phyloP scores from a whole-genome alignment of 768 basidiomycete species.

The Boletus tylopilopsis region DNA sequence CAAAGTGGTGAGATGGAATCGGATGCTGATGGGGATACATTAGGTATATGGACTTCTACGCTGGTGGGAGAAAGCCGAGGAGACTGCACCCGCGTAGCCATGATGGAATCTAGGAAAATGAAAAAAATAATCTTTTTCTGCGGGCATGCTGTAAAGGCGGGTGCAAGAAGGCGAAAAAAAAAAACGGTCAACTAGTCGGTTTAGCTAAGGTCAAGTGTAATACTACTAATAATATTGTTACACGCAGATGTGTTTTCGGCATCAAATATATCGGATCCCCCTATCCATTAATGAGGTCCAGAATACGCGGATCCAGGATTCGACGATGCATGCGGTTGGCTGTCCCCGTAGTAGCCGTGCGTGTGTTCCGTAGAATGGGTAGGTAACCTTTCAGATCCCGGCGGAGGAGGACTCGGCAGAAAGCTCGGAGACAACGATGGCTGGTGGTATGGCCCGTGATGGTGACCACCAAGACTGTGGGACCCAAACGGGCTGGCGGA shows the following conservation, averaged over 20 bases:
- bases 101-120: slow-evolving; percentile 20
- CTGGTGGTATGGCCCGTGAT: slow-evolving; percentile 29
- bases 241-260: slow-evolving; percentile 25
- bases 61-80: slow-evolving; percentile 20
- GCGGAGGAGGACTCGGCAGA: slow-evolving; percentile 29
- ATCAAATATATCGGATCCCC: slow-evolving; percentile 17
- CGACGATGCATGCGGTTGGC: slow-evolving; percentile 26
- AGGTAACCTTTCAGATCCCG: slow-evolving; percentile 28
- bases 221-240: slow-evolving; percentile 34
- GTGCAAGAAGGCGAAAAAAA: slow-evolving; percentile 28
- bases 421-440: slow-evolving; percentile 27
- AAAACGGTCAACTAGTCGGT: slow-evolving; percentile 22
- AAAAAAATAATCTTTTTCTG: slow-evolving; percentile 20
- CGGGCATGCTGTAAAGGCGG: slow-evolving; percentile 15
- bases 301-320: slow-evolving; percentile 27
- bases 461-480: slow-evolving; percentile 25
- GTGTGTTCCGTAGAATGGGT: slow-evolving; percentile 25
- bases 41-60: slow-evolving; percentile 18
- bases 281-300: slow-evolving; percentile 28
- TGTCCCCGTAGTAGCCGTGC: slow-evolving; percentile 30
- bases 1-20: slow-evolving; percentile 16
- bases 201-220: slow-evolving; percentile 32
- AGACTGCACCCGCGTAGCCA: slow-evolving; percentile 22
- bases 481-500: slow-evolving; percentile 35
- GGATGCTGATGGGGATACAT: slow-evolving; percentile 25